Evolutionary conservation across 2,329 filamentous ascomycete species (phyloP).

Genomic region (Chrysosporium keratinophilum): DNA sequence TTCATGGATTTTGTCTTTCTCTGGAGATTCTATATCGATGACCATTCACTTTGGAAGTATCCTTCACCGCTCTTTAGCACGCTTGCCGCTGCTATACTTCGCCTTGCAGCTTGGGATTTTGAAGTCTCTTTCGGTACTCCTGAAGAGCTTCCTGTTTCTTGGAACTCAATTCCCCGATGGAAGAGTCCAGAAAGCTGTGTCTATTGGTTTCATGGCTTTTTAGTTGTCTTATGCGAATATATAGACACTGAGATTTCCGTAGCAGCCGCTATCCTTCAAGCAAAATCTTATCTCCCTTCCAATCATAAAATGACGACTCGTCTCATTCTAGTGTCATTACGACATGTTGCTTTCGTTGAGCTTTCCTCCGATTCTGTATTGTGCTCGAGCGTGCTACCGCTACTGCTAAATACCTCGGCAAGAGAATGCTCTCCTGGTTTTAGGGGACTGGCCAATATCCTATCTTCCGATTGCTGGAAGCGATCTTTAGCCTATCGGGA

Average conservation of each 20-base stretch:
- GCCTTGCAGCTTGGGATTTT: slow-evolving; percentile 20
- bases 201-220: slow-evolving; percentile 18
- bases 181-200: slow-evolving; percentile 13
- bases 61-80: slow-evolving; percentile 14
- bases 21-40: slow-evolving; percentile 22
- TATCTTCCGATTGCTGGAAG: slow-evolving; percentile 22
- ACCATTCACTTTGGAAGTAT: slow-evolving; percentile 19
- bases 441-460: slow-evolving; percentile 18
- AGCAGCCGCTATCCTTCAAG: slow-evolving; percentile 5
- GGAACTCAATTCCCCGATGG: slow-evolving; percentile 14
- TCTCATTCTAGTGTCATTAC: slow-evolving; percentile 20
- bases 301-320: neutral
- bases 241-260: slow-evolving; percentile 10
- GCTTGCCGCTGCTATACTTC: slow-evolving; percentile 17
- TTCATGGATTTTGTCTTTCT: slow-evolving; percentile 21
- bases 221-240: slow-evolving; percentile 12
- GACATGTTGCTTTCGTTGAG: slow-evolving; percentile 19
- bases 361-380: slow-evolving; percentile 13
- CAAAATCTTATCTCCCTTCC: slow-evolving; percentile 5
- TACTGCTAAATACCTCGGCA: slow-evolving; percentile 10
- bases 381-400: slow-evolving; percentile 17
- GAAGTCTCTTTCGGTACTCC: slow-evolving; percentile 15
- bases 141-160: slow-evolving; percentile 10
- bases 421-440: slow-evolving; percentile 17
- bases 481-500: slow-evolving; percentile 15